Base-by-base conservation (phyloP, 331 rosid genomes). In the Phaseolus coccineus region DNA sequence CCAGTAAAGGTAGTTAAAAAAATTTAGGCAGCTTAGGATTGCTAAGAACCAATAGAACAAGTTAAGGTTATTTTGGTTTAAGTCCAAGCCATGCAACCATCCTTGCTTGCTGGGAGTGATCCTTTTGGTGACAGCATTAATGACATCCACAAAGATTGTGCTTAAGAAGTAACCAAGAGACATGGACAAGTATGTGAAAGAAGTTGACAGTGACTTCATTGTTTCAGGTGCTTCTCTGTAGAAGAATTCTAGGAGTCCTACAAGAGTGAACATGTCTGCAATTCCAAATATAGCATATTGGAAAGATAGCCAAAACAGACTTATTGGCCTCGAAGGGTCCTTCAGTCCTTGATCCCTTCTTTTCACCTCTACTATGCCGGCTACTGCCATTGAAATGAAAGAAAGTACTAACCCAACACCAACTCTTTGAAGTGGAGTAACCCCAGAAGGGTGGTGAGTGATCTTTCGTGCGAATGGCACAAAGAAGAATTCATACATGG, bases 231-330 rank as follows among this genome's bases (percentile, higher is more conserved):
- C 90, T 83, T 95, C 98, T 79, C 87, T 88, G 84, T 95, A 93
- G 77, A 87, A 95, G 80, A 93, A 95, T 53, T 95, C 97, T 0
- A 93, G 78, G 5, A 95, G 73, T 64, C 99, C 99, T 2, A 93
- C 91, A 0, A 83, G 86, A 16, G 99, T 95, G 87, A 95, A 95
- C 99, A 95, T 90, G 78, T 95, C 98, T 25, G 97, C 97, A 55
- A 91, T 82, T 10, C 99, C 99, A 64, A 95, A 95, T 61, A 91
- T 89, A 4, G 87, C 93, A 73, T 85, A 93, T 71, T 91, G 99
- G 78, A 91, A 91, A 0, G 98, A 87, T 1, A 95, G 83, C 98
- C 98, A 95, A 39, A 93, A 91, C 35, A 95, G 78, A 52, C 92
- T 91, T 22, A 93, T 85, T 6, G 85, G 92, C 24, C 82, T 71